Evolutionary conservation across 306 rosid species (phyloP).

Genomic region (Hippophae tibetana): DNA sequence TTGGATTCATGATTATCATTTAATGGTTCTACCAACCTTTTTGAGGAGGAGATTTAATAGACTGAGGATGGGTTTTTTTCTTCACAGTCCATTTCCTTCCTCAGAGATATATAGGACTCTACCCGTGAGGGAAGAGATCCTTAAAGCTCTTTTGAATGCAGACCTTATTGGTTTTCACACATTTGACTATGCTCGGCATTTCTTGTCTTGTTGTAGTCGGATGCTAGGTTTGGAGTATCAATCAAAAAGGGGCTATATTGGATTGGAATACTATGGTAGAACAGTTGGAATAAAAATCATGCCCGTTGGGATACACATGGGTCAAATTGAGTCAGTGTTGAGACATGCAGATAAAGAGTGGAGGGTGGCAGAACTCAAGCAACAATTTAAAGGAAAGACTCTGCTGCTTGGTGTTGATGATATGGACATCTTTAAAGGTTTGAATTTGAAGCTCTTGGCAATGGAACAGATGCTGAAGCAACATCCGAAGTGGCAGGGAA

Average conservation of each 20-base stretch:
- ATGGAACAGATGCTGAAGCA: slow-evolving; percentile 56
- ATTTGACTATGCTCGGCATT: slow-evolving; percentile 69
- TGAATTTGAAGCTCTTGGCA: slow-evolving; percentile 48
- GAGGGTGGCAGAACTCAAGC: slow-evolving; percentile 42
- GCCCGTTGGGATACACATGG: slow-evolving; percentile 72
- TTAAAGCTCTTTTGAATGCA: slow-evolving; percentile 52
- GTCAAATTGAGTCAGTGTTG: slow-evolving; percentile 46
- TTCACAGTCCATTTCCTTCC: slow-evolving; percentile 60
- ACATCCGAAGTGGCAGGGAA: slow-evolving; percentile 48
- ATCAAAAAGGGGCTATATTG: slow-evolving; percentile 64
- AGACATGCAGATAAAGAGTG: slow-evolving; percentile 45
- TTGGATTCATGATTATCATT: slow-evolving; percentile 68
- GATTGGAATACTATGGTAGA: slow-evolving; percentile 60
- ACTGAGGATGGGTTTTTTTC: slow-evolving; percentile 57
- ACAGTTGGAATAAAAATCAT: slow-evolving; percentile 57
- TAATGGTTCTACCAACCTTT: slow-evolving; percentile 59
- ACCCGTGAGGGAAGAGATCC: slow-evolving; percentile 60
- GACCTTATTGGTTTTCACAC: slow-evolving; percentile 68
- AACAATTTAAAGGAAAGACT: slow-evolving; percentile 39
- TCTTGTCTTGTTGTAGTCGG: slow-evolving; percentile 61
- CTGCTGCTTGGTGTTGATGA: slow-evolving; percentile 54
- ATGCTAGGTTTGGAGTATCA: slow-evolving; percentile 61
- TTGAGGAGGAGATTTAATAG: slow-evolving; percentile 58
- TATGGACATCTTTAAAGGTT: slow-evolving; percentile 57
- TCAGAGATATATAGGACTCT: slow-evolving; percentile 62